These are phyloP conservation scores for Discostella stelligeroides DNA, from an alignment of 108 stramenopile species.

Conservation along the genomic window DNA sequence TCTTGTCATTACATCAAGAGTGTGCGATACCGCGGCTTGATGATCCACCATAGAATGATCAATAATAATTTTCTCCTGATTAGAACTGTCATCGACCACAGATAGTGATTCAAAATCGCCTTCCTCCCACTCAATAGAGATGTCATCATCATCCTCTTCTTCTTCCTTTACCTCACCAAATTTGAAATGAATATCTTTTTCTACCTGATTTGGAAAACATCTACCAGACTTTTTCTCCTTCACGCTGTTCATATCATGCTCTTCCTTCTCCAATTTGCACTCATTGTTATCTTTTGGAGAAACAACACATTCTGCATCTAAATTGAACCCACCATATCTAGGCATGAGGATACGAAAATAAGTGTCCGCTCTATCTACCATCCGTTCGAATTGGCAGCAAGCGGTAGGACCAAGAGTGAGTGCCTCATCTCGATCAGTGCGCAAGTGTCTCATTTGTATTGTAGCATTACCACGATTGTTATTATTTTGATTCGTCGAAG, in stretches of 20 bases:
- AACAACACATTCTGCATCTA: too few species aligned
- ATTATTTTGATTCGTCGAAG: conserved; percentile 5
- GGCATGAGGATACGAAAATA: conserved; percentile 38
- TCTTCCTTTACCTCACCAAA: too few species aligned
- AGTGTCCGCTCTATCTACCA: conserved; percentile 33
- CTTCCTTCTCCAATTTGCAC: too few species aligned
- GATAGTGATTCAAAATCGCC: conserved; percentile 25
- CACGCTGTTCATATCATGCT: background rate
- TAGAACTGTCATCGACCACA: background rate
- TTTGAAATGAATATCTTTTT: conserved; percentile 7
- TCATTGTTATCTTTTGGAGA: too few species aligned
- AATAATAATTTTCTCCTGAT: background rate
- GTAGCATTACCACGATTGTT: background rate
- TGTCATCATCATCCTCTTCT: conserved; percentile 27
- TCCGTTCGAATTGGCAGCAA: conserved; percentile 23
- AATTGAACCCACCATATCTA: conserved; percentile 47
- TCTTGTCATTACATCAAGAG: conserved; percentile 45
- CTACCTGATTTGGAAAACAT: background rate
- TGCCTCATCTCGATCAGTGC: conserved; percentile 34
- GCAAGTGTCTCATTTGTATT: conserved; percentile 12
- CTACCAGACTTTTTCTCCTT: background rate
- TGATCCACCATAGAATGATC: conserved; percentile 12
- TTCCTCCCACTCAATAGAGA: conserved; percentile 50
- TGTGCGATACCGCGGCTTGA: conserved; percentile 30
- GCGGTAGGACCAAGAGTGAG: conserved; percentile 24